Evolutionary conservation across 345 rosid species (phyloP), one percentile per base, ranked within the genome.

Genomic region (Heritiera fomes): DNA sequence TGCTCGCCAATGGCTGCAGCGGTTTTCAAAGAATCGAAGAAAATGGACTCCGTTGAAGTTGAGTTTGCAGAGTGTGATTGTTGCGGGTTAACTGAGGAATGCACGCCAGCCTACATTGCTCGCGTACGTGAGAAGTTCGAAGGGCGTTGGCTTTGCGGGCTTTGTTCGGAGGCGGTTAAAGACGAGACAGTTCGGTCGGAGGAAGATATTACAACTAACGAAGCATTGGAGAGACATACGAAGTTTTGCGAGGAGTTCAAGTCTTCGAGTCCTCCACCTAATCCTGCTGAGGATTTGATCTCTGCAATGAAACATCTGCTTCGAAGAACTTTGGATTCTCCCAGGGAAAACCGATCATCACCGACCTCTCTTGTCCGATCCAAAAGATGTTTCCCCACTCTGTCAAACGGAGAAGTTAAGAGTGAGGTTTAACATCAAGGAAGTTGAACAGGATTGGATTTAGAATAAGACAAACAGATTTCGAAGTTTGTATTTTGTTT

Each of bases 91-190:
- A 75, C 81, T 59, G 97, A 93, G 82, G 97, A 91, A 80, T 91
- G 92, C 76, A 93, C 96, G 28, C 79, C 46, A 2, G 89, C 80
- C 38, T 93, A 93, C 89, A 86, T 93, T 70, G 79, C 82, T 6
- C 73, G 82, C 0, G 91, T 93, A 14, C 80, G 87, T 17, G 92
- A 88, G 75, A 84, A 85, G 66, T 85, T 82, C 78, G 84, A 79
- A 8, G 98, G 96, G 20, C 86, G 81, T 14, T 93, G 96, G 96
- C 89, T 93, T 30, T 91, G 96, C 71, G 98, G 93, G 3, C 91
- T 93, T 34, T 93, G 96, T 15, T 60, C 89, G 6, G 98, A 91
- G 73, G 98, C 94, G 0, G 92, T 91, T 3, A 85, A 89, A 11
- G 94, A 93, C 46, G 92, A 90, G 87, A 84, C 74, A 0, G 18